Conservation (phyloP, 108 stramenopile species). For the Craspedostauros australis region DNA sequence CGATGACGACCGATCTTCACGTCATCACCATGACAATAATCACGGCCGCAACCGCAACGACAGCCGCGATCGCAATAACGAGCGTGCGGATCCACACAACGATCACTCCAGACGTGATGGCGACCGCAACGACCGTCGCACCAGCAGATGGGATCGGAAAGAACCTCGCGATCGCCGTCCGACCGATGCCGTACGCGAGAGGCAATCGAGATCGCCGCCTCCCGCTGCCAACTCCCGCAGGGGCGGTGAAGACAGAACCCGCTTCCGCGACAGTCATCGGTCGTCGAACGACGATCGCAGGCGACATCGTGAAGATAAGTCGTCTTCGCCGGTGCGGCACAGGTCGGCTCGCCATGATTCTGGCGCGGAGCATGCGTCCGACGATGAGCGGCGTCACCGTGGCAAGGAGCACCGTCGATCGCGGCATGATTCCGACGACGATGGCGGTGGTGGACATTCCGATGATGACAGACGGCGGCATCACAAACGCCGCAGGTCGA, state of each 20-base stretch:
- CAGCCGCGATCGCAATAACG: not conserved
- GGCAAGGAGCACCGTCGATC: not conserved
- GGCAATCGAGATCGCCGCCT: too few species aligned
- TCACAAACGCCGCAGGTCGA: not conserved
- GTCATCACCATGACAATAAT: not conserved
- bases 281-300: not conserved
- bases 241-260: not conserved
- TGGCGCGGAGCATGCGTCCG: not conserved
- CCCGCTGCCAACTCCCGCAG: too few species aligned
- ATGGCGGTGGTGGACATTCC: not conserved
- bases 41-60: not conserved
- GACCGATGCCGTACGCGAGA: too few species aligned
- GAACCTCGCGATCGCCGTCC: not conserved
- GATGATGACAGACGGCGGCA: not conserved
- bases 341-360: not conserved
- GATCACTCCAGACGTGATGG: not conserved
- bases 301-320: too few species aligned
- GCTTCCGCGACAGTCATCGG: constrained; percentile 1
- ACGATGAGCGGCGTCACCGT: not conserved
- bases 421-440: not conserved
- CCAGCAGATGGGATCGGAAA: not conserved
- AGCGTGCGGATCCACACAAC: not conserved
- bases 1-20: not conserved
- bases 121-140: constrained; percentile 2
- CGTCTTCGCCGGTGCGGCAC: too few species aligned